phyloP scores from a whole-genome alignment of 1,139 yeast species.

The Waltiozyma sp. region DNA sequence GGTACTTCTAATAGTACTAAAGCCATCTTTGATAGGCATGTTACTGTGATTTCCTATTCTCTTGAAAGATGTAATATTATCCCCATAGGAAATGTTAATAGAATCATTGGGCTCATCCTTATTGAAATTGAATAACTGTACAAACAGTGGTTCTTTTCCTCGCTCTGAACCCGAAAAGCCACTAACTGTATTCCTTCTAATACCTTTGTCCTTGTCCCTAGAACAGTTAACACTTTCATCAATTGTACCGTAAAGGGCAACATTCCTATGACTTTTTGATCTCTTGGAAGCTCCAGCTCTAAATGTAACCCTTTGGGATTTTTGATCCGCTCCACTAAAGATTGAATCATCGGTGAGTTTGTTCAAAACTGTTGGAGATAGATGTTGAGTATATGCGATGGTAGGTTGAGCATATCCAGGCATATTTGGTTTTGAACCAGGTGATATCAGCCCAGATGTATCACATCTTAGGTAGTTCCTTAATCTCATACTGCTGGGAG shows the following conservation, averaged over 20 bases:
- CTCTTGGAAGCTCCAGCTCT: constrained; percentile 4
- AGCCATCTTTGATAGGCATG: neutral
- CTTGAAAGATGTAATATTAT: neutral
- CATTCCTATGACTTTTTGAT: neutral
- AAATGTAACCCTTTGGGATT: neutral
- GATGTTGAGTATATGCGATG: constrained; percentile 1
- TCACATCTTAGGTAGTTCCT: neutral
- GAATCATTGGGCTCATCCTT: neutral
- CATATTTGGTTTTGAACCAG: neutral
- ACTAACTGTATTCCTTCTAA: neutral
- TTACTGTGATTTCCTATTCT: neutral
- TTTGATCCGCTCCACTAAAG: neutral
- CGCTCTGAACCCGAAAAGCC: neutral
- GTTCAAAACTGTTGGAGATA: neutral
- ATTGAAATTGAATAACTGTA: neutral
- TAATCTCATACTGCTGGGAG: neutral
- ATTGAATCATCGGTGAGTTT: neutral
- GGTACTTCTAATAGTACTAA: neutral
- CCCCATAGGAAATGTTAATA: neutral
- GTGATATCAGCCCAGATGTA: neutral
- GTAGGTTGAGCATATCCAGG: constrained; percentile 6
- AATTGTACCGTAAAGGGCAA: neutral
- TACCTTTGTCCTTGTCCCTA: neutral
- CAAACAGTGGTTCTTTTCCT: neutral
- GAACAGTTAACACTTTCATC: no score